Evolutionary conservation across 2,329 filamentous ascomycete species (phyloP), one percentile per base, ranked within the genome.

Genomic region (Colletotrichum tofieldiae): DNA sequence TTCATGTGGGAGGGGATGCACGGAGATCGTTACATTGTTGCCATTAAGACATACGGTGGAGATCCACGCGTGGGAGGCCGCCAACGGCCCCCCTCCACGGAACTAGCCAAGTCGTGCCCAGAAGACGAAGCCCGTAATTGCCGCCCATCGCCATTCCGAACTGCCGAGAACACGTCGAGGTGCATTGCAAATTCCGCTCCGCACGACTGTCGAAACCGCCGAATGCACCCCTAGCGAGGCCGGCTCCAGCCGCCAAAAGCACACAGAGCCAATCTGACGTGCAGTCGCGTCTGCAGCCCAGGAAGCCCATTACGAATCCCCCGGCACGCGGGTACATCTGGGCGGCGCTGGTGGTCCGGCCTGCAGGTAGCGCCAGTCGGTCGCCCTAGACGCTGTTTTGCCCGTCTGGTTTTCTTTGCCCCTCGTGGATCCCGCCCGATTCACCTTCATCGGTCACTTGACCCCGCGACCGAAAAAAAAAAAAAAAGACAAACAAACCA

Each of bases 191-290:
- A 9, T 43, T 43, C 12, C 64, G 54, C 14, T 43, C 23, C 23
- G 18, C 16, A 7, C 23, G 14, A 35, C 23, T 23, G 16, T 59
- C 18, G 3, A 45, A 45, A 45, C 7, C 20, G 16, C 39, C 39
- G 2, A 35, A 54, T 20, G 2, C 8, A 20, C 37, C n/a, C 20
- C 12, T 51, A 2, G 49, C 54, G 20, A 4, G 1, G 4, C 29
- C 29, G 54, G 32, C 32, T 16, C 20, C 54, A 14, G n/a, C 11
- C 5, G 16, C 58, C 29, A 51, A 51, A 8, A 18, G 14, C 47
- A 55, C 41, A 67, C 45, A 41, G n/a, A n/a, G 49, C 70, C 70
- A 72, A 72, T 72, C 70, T 70, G 70, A 60, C 59, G 60, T 70
- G 70, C 70, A 70, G 59, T 47, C 23, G 37, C 43, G 16, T 35